Conservation (phyloP, 306 rosid species). For the Luffa aegyptiaca region DNA sequence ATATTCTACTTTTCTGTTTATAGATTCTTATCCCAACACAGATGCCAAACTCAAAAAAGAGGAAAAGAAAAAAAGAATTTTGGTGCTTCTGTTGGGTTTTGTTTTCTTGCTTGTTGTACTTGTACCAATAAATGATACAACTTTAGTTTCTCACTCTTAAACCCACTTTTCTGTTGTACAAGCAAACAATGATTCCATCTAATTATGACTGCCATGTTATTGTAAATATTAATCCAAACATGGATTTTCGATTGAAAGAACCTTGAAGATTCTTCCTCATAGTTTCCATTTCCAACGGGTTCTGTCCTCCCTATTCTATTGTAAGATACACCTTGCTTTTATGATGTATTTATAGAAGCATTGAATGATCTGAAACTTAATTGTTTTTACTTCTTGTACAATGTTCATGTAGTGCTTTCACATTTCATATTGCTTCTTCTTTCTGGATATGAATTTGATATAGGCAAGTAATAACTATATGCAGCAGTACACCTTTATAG, state of each 20-base stretch:
- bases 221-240: background rate
- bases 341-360: background rate
- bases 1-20: background rate
- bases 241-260: background rate
- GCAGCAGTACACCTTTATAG: background rate
- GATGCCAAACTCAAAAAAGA: background rate
- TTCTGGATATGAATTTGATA: background rate
- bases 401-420: background rate
- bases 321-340: background rate
- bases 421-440: background rate
- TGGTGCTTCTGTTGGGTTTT: background rate
- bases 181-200: slow-evolving; percentile 2
- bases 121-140: background rate
- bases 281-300: background rate
- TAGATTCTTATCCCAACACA: background rate
- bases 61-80: background rate
- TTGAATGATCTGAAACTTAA: background rate
- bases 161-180: background rate
- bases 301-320: background rate
- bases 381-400: background rate
- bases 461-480: background rate
- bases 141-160: background rate
- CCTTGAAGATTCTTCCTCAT: slow-evolving; percentile 3
- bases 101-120: background rate
- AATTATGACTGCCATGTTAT: background rate